Base-by-base conservation (phyloP, 2,329 filamentous ascomycete species). In the Pseudogymnoascus sp. region DNA sequence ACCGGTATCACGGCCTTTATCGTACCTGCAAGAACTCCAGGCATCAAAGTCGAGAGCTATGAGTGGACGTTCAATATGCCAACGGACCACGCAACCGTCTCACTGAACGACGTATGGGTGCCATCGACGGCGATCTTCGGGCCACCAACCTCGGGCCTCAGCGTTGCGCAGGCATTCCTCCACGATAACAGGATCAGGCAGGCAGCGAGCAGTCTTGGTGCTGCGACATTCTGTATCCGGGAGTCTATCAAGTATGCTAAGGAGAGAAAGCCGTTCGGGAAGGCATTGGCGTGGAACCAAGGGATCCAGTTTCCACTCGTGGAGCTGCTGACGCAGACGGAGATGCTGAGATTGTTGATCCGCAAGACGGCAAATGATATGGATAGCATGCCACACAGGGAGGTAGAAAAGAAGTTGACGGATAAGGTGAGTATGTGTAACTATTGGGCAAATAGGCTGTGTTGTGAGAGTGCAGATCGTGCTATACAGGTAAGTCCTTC, bases 31-130 rank as follows among this genome's bases (percentile, higher is more conserved):
- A 72, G 79, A 1, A 78, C 81, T 0, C 75, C 76, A 0, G 84
- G 84, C 0, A 66, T 86, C 13, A 74, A 76, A 21, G 77, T 84
- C 6, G 76, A 79, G 50, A 83, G 80, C 37, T 86, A 84, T 65
- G 79, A 86, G 71, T 86, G 83, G 81, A 86, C 83, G 1, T 77
- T 86, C 60, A 86, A 86, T 66, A 87, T 86, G 83, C 83, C 83
- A 0, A 86, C 84, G 5, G 84, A 87, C 69, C 84, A 86, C 68
- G 84, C 84, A 2, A 86, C 83, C 1, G 74, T 86, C 39, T 76
- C 77, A 1, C 73, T 86, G 47, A 77, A 77, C n/a, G 71, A 81
- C 61, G 83, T 84, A n/a, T 81, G 75, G 67, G 80, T 86, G 0
- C 81, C 83, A 0, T 72, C 74, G 11, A 76, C 75, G 17, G 75